Conservation (phyloP, 2,329 filamentous ascomycete species). For the Sarocladium oryzae region DNA sequence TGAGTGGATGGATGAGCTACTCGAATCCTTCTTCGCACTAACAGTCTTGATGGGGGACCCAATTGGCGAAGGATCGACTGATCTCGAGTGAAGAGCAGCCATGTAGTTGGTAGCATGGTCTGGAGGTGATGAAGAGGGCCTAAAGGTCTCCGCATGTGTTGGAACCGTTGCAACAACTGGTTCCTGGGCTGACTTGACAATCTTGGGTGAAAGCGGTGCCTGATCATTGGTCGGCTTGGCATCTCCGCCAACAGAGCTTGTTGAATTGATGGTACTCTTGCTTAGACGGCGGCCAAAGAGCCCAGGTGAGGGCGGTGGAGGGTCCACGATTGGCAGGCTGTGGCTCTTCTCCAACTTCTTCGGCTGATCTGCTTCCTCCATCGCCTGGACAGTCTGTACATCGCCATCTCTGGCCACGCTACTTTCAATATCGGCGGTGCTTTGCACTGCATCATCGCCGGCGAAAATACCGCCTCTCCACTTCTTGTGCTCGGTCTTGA, state of each 20-base stretch:
- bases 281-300: constrained; percentile 45
- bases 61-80: constrained; percentile 43
- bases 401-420: constrained; percentile 34
- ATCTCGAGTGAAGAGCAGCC: constrained; percentile 59
- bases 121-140: constrained; percentile 47
- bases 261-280: constrained; percentile 26
- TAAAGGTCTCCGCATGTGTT: constrained; percentile 58
- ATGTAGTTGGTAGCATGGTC: constrained; percentile 59
- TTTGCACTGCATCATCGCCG: constrained; percentile 41
- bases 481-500: constrained; percentile 67
- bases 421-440: constrained; percentile 15
- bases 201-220: constrained; percentile 27
- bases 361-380: constrained; percentile 34
- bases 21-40: constrained; percentile 35
- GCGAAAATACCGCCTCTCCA: constrained; percentile 83
- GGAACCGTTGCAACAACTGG: constrained; percentile 63
- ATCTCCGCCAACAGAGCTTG: constrained; percentile 42
- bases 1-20: constrained; percentile 44
- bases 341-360: constrained; percentile 50
- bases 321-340: constrained; percentile 39
- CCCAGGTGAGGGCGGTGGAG: constrained; percentile 24
- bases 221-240: constrained; percentile 28
- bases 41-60: constrained; percentile 28
- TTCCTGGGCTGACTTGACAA: constrained; percentile 43
- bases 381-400: constrained; percentile 38